A percentile compares a stretch with the other conserved stretches of the same genome.
Conservation (phyloP, 768 basidiomycete species). For the Trametes gibbosa region DNA sequence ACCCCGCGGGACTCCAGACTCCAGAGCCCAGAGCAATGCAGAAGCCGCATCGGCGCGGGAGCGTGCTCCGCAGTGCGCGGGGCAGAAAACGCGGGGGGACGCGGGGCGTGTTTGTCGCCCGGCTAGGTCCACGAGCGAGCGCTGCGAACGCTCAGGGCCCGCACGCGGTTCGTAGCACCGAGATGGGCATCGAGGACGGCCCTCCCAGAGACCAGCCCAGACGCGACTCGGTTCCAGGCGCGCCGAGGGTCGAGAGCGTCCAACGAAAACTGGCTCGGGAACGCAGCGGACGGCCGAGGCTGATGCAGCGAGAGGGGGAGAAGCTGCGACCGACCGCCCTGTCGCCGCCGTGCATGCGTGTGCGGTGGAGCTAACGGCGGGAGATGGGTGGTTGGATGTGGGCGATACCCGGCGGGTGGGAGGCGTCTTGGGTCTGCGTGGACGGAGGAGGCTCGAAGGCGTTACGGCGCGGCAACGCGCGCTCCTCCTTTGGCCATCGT, state of each 20-base stretch:
- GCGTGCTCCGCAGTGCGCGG: background rate
- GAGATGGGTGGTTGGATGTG: background rate
- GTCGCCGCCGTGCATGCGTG: background rate
- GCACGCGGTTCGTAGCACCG: background rate
- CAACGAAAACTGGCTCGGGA: too few relatives aligned
- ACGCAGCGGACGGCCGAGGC: too few relatives aligned
- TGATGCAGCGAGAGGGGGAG: too few relatives aligned
- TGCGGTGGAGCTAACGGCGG: conserved; percentile 5
- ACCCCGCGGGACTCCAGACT: background rate
- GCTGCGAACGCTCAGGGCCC: background rate
- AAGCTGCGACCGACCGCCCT: background rate
- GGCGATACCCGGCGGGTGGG: background rate
- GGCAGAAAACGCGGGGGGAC: background rate
- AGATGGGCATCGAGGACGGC: too few relatives aligned
- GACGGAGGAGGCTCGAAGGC: conserved; percentile 4
- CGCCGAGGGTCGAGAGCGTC: background rate
- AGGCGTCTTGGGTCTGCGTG: background rate
- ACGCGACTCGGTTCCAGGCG: too few relatives aligned
- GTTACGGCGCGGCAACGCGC: background rate
- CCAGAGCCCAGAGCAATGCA: background rate
- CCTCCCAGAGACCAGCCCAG: too few relatives aligned
- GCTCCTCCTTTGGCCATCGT: background rate
- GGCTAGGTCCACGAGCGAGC: background rate
- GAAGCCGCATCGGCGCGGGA: background rate
- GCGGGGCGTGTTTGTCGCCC: background rate